These are phyloP conservation scores for Exophiala viscosa DNA, from an alignment of 2,329 filamentous ascomycete species.

Conservation along the genomic window DNA sequence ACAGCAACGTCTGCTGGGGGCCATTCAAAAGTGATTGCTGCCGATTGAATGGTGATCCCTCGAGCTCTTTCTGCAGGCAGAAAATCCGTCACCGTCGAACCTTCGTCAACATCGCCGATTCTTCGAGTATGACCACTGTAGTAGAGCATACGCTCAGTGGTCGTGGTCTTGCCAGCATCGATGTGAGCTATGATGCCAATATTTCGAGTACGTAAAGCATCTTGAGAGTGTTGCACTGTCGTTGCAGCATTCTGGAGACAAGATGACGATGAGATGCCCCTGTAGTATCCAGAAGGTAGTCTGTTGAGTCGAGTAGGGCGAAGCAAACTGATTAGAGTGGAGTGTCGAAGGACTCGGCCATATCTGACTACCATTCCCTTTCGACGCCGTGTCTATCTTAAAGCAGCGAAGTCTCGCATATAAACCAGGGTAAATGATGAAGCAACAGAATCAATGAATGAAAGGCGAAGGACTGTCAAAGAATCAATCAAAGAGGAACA, in stretches of 20 bases:
- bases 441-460: too few relatives aligned
- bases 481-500: too few relatives aligned
- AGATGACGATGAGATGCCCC: constrained; percentile 9
- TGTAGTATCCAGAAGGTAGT: neutral
- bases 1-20: constrained; percentile 52
- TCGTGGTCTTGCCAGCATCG: constrained; percentile 97
- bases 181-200: constrained; percentile 99
- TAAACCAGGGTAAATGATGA: too few relatives aligned
- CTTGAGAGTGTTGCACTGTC: constrained; percentile 10
- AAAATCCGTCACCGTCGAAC: constrained; percentile 96
- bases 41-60: constrained; percentile 96
- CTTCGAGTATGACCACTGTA: constrained; percentile 86
- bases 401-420: neutral
- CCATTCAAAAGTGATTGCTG: constrained; percentile 93
- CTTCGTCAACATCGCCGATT: constrained; percentile 92
- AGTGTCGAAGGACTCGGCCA: constrained; percentile 14
- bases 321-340: constrained; percentile 15
- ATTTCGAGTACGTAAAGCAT: constrained; percentile 70
- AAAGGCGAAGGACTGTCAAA: too few relatives aligned
- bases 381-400: neutral
- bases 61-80: constrained; percentile 85
- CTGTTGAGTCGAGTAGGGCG: neutral
- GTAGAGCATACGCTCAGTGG: constrained; percentile 97
- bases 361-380: constrained; percentile 21
- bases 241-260: neutral